Evolutionary conservation across 1,284 basidiomycete genomes (phyloP), one percentile per base, ranked within the genome.

Genomic region (Anthracocystis walkeri): DNA sequence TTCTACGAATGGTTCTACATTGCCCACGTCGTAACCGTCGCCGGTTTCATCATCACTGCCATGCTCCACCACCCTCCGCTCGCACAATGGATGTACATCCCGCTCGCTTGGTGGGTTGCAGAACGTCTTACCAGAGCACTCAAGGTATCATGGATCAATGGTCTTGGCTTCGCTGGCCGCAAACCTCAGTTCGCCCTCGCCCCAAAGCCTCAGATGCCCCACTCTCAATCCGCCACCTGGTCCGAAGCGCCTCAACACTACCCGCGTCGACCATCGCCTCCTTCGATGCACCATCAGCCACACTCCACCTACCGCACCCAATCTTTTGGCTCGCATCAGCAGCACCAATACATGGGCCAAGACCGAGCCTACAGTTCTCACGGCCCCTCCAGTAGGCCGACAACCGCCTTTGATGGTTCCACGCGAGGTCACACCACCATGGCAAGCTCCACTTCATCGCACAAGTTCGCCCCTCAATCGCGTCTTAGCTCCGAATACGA

Each of bases 1-100:
- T 89, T 89, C 77, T 95, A 93, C 85, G 93, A 94, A 83, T 82
- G 87, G 23, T 95, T 95, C 87, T 94, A 92, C 83, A 86, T 89
- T 66, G 83, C 89, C 3, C 93, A 95, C 81, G 82, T 94, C 55
- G 80, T 91, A 54, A 83, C 79, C 49, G 76, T 76, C 10, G 66
- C 81, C 40, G 81, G 82, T 33, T 83, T 83, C 78, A 75, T 85
- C 75, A 75, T 83, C 49, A 79, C 81, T 10, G 79, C 82, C 16
- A 73, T 65, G 63, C 71, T 80, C 2, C 82, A 82, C 3, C 88
- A 89, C 2, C 86, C 88, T n/a, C 88, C 87, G 80, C 86, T 86
- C 59, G 89, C 89, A 85, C 89, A 89, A 85, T 86, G 85, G 85
- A 83, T 85, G 65, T 76, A 76, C 59, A 68, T 76, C 23, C 74